Percentiles rank a stretch among this genome's conserved stretches.
Conservation (phyloP, 306 rosid species). For the Urtica urens region DNA sequence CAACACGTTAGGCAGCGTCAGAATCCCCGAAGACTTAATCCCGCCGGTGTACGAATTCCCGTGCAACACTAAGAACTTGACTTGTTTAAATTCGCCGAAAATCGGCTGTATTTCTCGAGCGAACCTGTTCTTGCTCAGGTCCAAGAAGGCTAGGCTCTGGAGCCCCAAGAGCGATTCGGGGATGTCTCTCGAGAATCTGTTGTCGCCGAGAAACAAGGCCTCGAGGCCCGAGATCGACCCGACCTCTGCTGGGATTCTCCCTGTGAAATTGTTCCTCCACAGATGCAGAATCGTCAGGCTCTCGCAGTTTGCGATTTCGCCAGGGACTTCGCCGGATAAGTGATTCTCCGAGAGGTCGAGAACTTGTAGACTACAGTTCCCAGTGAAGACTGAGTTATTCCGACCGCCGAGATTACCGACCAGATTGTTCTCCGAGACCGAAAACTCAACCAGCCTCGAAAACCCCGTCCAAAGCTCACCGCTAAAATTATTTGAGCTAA, state of each 20-base stretch:
- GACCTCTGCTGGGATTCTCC: conserved; percentile 50
- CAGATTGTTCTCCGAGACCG: conserved; percentile 60
- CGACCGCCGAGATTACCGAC: conserved; percentile 32
- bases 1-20: conserved; percentile 38
- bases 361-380: conserved; percentile 35
- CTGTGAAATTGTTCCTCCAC: conserved; percentile 47
- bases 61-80: conserved; percentile 60
- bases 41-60: conserved; percentile 61
- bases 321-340: conserved; percentile 43
- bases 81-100: conserved; percentile 58
- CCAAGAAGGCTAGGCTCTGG: conserved; percentile 59
- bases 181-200: conserved; percentile 52
- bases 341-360: conserved; percentile 63
- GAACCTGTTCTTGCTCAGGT: conserved; percentile 66
- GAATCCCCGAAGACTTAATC: conserved; percentile 54
- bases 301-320: conserved; percentile 49
- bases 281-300: conserved; percentile 39
- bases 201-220: conserved; percentile 56
- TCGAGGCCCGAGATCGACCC: conserved; percentile 46
- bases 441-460: conserved; percentile 42
- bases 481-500: conserved; percentile 55
- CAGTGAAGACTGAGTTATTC: conserved; percentile 31
- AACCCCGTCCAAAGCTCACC: conserved; percentile 62
- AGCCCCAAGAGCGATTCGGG: conserved; percentile 51
- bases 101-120: conserved; percentile 51